A percentile compares a stretch with the other conserved stretches of the same genome.
These are phyloP conservation scores for Cordyceps tenuipes DNA, from an alignment of 2,329 filamentous ascomycete species.

Conservation along the genomic window DNA sequence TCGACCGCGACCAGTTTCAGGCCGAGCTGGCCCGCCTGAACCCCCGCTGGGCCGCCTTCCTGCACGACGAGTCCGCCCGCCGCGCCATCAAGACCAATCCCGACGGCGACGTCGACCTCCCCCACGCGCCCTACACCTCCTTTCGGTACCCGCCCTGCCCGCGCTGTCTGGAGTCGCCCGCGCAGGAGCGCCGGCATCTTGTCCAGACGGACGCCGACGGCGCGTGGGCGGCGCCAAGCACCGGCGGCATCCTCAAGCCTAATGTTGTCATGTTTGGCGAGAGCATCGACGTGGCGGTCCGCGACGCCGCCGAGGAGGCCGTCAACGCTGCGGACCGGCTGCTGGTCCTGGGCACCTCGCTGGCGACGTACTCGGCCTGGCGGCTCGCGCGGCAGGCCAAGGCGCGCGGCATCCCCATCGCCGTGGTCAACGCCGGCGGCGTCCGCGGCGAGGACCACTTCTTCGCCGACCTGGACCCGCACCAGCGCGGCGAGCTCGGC, in stretches of 20 bases:
- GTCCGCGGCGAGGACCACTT: slow-evolving; percentile 71
- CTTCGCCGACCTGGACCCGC: slow-evolving; percentile 47
- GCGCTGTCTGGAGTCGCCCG: slow-evolving; percentile 62
- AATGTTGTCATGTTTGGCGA: slow-evolving; percentile 97
- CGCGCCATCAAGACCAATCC: slow-evolving; percentile 78
- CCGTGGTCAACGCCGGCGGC: slow-evolving; percentile 80
- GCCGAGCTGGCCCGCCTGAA: slow-evolving; percentile 67
- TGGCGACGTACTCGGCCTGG: slow-evolving; percentile 96
- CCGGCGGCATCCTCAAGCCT: slow-evolving; percentile 79
- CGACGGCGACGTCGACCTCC: slow-evolving; percentile 88
- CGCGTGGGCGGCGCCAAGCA: slow-evolving; percentile 59
- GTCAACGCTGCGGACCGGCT: slow-evolving; percentile 69
- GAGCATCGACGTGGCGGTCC: slow-evolving; percentile 63
- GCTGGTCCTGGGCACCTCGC: slow-evolving; percentile 76
- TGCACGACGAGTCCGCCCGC: slow-evolving; percentile 58
- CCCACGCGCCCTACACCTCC: slow-evolving; percentile 75
- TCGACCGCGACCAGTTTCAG: slow-evolving; percentile 69
- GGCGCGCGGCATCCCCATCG: slow-evolving; percentile 76
- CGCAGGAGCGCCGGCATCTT: slow-evolving; percentile 39
- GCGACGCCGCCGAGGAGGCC: slow-evolving; percentile 66
- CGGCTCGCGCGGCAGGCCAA: slow-evolving; percentile 75
- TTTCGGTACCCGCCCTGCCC: slow-evolving; percentile 91
- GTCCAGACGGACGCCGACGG: slow-evolving; percentile 73
- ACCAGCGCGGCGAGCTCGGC: slow-evolving; percentile 41
- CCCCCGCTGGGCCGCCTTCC: slow-evolving; percentile 73